Evolutionary conservation across 345 rosid genomes (phyloP), one percentile per base, ranked within the genome.

Genomic region (Tarenaya hassleriana): DNA sequence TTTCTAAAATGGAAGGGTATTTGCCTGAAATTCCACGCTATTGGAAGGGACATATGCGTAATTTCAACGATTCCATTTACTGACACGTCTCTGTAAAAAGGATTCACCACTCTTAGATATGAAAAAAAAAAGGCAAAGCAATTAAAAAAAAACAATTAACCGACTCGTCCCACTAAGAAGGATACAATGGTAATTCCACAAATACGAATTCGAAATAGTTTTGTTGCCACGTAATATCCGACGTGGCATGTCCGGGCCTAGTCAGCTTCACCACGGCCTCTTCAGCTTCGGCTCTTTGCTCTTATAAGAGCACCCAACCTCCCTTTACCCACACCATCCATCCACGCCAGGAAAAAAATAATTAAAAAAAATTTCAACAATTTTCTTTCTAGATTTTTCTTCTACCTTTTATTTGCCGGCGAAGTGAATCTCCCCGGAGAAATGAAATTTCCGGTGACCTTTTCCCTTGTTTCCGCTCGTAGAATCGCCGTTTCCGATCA

Each of bases 401-500:
- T 4, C 58, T 38, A 45, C 16, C 54, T 37, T 45, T 34, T n/a
- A 15, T 17, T 20, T 24, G 50, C 76, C 69, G 72, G 75, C 71
- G 69, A 52, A 14, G 8, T 10, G 43, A 42, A 39, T 50, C 61
- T 58, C 45, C 66, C 86, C 82, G 84, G 77, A 52, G 71, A 63
- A 66, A 75, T 80, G 87, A 47, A 66, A 65, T 56, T 67, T 70
- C 77, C 73, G 75, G 69, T 58, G 10, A 52, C 6, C 7, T 16
- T 37, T 7, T 58, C 52, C 37, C 59, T 65, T 46, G 19, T 39
- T 12, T 69, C 67, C 11, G 41, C 60, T 39, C 60, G 69, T 66
- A 71, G 73, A 74, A 74, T 50, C 64, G 77, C 64, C 29, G 66
- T 76, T 56, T 74, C 81, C 32, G 76, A 80, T 71, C 89, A 87